These are phyloP conservation scores for Brassica nigra DNA, from an alignment of 345 rosid genomes.

Conservation along the genomic window DNA sequence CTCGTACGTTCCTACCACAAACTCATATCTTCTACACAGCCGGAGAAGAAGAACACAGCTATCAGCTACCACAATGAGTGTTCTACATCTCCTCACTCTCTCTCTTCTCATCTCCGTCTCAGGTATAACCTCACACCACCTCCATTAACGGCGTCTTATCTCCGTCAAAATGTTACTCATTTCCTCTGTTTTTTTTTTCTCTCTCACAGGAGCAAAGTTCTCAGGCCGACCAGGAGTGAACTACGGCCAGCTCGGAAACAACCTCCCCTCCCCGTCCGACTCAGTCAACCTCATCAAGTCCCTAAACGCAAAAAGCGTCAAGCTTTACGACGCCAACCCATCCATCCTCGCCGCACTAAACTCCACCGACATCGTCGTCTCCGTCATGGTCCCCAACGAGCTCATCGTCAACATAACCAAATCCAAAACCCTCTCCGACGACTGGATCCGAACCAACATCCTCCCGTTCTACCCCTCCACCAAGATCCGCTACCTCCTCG, in stretches of 20 bases:
- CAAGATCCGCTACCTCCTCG: constrained; percentile 82
- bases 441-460: constrained; percentile 63
- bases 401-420: constrained; percentile 53
- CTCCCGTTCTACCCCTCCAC: constrained; percentile 56
- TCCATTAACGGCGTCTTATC: neutral
- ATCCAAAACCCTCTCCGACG: constrained; percentile 52
- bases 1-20: constrained; percentile 12
- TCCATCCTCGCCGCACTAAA: constrained; percentile 59
- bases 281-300: constrained; percentile 55
- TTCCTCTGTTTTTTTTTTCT: neutral
- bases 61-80: constrained; percentile 26
- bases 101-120: constrained; percentile 43
- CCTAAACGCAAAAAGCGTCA: constrained; percentile 59
- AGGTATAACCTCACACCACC: constrained; percentile 27
- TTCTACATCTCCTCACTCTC: constrained; percentile 36
- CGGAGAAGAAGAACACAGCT: neutral
- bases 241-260: constrained; percentile 77
- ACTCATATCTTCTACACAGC: neutral
- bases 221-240: constrained; percentile 64
- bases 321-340: constrained; percentile 76
- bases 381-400: constrained; percentile 72
- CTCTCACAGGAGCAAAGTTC: constrained; percentile 49
- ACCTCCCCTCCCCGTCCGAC: constrained; percentile 58
- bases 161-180: neutral
- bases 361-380: constrained; percentile 56